Conservation (phyloP, 2,329 filamentous ascomycete genomes). For the Aspergillus pseudonomiae region DNA sequence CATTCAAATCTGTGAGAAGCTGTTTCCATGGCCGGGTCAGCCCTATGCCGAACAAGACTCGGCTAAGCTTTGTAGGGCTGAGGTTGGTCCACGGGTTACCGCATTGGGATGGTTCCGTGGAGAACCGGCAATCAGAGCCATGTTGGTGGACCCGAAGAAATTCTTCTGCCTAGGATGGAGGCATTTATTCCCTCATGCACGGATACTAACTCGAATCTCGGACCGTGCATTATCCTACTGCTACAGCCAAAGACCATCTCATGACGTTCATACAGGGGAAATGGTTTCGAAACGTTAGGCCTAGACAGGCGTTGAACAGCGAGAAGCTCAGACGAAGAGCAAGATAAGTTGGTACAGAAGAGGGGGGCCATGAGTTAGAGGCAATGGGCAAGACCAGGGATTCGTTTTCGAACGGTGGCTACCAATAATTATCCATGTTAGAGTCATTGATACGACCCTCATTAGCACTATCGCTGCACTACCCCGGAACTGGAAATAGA, state of each 20-base stretch:
- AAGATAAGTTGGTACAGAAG: background rate
- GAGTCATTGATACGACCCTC: background rate
- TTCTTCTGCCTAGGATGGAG: constrained; percentile 2
- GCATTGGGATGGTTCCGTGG: background rate
- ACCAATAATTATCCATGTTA: background rate
- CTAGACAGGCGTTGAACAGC: background rate
- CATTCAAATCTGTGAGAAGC: too few species aligned
- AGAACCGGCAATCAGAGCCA: background rate
- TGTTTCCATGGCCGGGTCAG: background rate
- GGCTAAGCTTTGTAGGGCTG: constrained; percentile 4
- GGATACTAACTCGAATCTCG: background rate
- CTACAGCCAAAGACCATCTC: background rate
- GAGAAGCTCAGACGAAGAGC: background rate
- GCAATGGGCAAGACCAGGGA: background rate
- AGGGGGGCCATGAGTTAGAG: too few species aligned
- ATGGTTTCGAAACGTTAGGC: background rate
- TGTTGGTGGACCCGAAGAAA: background rate
- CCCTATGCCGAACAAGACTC: background rate
- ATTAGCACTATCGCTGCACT: background rate
- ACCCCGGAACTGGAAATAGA: background rate
- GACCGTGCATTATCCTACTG: background rate
- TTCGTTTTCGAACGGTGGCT: background rate
- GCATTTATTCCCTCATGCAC: background rate
- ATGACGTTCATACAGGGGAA: background rate
- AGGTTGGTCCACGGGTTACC: background rate